Conservation (phyloP, 768 basidiomycete species). For the Tephrocybe sp. region DNA sequence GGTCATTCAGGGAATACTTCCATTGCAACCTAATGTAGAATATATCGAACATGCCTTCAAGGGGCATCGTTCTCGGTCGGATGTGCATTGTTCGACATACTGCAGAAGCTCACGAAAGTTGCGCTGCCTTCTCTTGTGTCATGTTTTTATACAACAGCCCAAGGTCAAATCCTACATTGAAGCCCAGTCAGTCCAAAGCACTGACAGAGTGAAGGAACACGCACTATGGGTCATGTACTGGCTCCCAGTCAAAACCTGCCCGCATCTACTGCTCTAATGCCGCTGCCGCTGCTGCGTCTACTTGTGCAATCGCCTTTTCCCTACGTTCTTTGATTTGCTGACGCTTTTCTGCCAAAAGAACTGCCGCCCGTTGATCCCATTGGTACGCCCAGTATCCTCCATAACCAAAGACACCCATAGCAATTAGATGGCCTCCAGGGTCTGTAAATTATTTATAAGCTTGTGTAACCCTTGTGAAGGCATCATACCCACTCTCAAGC, state of each 20-base stretch:
- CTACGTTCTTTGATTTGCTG: constrained; percentile 56
- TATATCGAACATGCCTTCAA: background rate
- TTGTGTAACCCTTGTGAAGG: background rate
- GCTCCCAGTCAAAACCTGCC: background rate
- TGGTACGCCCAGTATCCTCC: constrained; percentile 73
- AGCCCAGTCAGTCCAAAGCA: background rate
- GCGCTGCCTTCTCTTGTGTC: background rate
- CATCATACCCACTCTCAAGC: constrained; percentile 67
- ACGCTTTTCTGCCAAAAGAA: constrained; percentile 63
- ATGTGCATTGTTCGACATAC: background rate
- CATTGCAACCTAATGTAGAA: background rate
- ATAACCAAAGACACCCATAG: constrained; percentile 70
- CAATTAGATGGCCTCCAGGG: constrained; percentile 66
- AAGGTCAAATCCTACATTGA: constrained; percentile 7
- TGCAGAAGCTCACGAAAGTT: background rate
- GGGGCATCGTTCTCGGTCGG: background rate
- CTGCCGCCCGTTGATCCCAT: constrained; percentile 64
- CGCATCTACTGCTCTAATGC: constrained; percentile 16
- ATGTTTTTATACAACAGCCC: constrained; percentile 7
- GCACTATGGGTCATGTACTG: constrained; percentile 17
- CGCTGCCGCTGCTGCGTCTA: constrained; percentile 27
- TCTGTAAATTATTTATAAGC: constrained; percentile 41
- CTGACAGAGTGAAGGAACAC: background rate
- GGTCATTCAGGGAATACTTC: background rate
- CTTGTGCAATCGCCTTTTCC: constrained; percentile 32